These are phyloP conservation scores for Biscutella laevigata DNA, from an alignment of 441 rosid genomes.

Conservation along the genomic window DNA sequence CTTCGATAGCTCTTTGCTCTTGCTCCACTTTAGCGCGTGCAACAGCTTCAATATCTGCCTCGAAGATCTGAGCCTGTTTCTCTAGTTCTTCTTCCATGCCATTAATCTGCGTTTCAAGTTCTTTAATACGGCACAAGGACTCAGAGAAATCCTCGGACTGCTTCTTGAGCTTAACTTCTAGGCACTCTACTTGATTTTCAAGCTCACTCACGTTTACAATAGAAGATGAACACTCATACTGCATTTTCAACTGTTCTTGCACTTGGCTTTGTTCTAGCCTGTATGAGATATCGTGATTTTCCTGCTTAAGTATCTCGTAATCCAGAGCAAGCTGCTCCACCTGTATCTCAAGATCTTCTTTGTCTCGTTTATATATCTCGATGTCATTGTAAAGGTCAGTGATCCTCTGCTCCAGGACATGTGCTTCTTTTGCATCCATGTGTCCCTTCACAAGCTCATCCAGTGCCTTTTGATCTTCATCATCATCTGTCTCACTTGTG, in stretches of 20 bases:
- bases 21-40: slow-evolving; percentile 39
- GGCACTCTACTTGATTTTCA: slow-evolving; percentile 40
- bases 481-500: slow-evolving; percentile 53
- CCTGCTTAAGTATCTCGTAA: slow-evolving; percentile 37
- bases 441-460: slow-evolving; percentile 79
- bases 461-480: slow-evolving; percentile 79
- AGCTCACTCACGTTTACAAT: slow-evolving; percentile 36
- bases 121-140: slow-evolving; percentile 37
- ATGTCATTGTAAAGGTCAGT: slow-evolving; percentile 63
- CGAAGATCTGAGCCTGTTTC: slow-evolving; percentile 38
- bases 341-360: slow-evolving; percentile 46
- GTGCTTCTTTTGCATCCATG: slow-evolving; percentile 48
- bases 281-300: slow-evolving; percentile 36
- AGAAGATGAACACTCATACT: slow-evolving; percentile 35
- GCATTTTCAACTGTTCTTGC: slow-evolving; percentile 29
- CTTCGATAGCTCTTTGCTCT: slow-evolving; percentile 53
- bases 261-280: slow-evolving; percentile 50
- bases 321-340: slow-evolving; percentile 39
- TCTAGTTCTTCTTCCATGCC: slow-evolving; percentile 37
- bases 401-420: slow-evolving; percentile 55
- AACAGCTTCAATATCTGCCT: slow-evolving; percentile 40
- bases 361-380: slow-evolving; percentile 66
- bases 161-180: slow-evolving; percentile 53
- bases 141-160: slow-evolving; percentile 43
- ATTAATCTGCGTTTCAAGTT: slow-evolving; percentile 40